phyloP scores from a whole-genome alignment of 1,139 yeast genomes.

The Barnettozyma hawaiiensis region DNA sequence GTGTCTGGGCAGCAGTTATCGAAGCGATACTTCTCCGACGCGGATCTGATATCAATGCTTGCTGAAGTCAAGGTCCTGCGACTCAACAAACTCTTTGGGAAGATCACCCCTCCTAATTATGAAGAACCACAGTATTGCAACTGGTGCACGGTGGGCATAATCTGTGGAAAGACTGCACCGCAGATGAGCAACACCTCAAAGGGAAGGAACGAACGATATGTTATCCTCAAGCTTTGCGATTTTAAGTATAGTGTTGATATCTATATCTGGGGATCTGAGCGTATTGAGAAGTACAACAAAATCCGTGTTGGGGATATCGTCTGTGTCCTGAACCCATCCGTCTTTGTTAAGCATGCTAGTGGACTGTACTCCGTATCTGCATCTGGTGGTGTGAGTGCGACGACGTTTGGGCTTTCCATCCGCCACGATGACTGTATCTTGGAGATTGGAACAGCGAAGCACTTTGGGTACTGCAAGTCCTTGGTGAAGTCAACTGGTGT shows the following conservation, averaged over 20 bases:
- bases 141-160: conserved; percentile 69
- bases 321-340: conserved; percentile 68
- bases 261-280: conserved; percentile 54
- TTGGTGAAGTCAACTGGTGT: conserved; percentile 37
- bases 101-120: conserved; percentile 63
- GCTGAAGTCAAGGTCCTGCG: conserved; percentile 47
- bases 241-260: conserved; percentile 54
- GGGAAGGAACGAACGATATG: conserved; percentile 39
- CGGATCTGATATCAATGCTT: conserved; percentile 33
- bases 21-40: conserved; percentile 42
- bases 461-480: conserved; percentile 63
- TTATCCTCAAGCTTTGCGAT: conserved; percentile 63
- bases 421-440: conserved; percentile 50
- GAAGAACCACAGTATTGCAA: conserved; percentile 65
- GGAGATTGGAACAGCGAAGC: conserved; percentile 68
- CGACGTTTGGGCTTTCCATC: conserved; percentile 58
- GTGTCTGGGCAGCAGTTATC: conserved; percentile 33
- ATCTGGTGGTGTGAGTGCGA: conserved; percentile 7
- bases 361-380: conserved; percentile 14
- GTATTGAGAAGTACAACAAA: conserved; percentile 68
- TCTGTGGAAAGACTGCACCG: conserved; percentile 53
- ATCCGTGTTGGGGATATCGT: conserved; percentile 68
- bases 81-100: conserved; percentile 54
- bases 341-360: conserved; percentile 37
- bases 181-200: conserved; percentile 38